These are phyloP conservation scores for Hysterium pulicare DNA, from an alignment of 2,329 filamentous ascomycete genomes.

Conservation along the genomic window DNA sequence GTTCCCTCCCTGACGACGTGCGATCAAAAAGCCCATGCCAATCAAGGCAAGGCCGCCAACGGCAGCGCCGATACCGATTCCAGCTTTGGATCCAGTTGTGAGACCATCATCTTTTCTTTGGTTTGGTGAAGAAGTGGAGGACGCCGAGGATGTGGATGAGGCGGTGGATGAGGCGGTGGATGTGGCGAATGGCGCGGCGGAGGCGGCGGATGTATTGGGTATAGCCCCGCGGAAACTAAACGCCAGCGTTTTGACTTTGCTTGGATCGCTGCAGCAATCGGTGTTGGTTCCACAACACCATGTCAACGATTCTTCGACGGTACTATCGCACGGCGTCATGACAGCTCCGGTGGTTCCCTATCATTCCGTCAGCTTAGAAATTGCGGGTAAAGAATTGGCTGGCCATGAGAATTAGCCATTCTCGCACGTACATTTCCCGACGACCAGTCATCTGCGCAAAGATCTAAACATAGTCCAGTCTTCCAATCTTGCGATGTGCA, in stretches of 20 bases:
- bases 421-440: conserved; percentile 5
- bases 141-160: background rate
- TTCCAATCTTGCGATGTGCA: conserved; percentile 9
- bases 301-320: conserved; percentile 1
- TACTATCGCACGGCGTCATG: conserved; percentile 11
- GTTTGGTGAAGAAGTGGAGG: background rate
- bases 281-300: conserved; percentile 10
- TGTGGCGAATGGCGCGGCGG: background rate
- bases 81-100: background rate
- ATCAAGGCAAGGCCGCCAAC: background rate
- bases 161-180: background rate
- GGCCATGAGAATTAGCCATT: background rate
- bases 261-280: conserved; percentile 5
- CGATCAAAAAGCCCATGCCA: background rate
- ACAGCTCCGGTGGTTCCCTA: conserved; percentile 6
- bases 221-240: conserved; percentile 7
- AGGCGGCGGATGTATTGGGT: background rate
- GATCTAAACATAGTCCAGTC: conserved; percentile 8
- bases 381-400: background rate
- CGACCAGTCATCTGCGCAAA: conserved; percentile 8
- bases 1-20: background rate
- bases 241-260: conserved; percentile 6
- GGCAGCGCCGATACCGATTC: conserved; percentile 1
- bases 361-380: background rate
- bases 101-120: too few species aligned